These are phyloP conservation scores for Styphnolobium japonicum DNA, from an alignment of 306 rosid genomes.

Conservation along the genomic window DNA sequence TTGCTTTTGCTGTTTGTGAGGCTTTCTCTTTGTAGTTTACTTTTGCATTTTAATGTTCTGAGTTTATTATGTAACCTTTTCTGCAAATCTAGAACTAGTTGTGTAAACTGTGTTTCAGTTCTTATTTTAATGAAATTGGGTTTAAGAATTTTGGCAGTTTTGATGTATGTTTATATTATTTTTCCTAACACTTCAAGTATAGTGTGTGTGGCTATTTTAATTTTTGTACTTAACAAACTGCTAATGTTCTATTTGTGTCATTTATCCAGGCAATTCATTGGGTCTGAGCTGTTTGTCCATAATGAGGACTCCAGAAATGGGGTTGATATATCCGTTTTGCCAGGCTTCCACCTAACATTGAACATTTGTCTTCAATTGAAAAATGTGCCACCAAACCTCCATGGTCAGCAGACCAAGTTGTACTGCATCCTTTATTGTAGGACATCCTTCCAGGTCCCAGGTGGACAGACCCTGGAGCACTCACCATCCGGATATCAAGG, in stretches of 20 bases:
- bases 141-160: background rate
- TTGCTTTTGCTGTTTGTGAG: background rate
- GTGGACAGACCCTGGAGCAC: background rate
- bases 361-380: constrained; percentile 60
- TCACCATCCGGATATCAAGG: constrained; percentile 16
- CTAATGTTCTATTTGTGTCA: constrained; percentile 7
- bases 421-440: constrained; percentile 56
- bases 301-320: constrained; percentile 23
- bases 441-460: constrained; percentile 22
- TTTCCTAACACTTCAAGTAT: background rate
- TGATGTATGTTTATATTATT: background rate
- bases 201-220: background rate
- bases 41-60: background rate
- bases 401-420: constrained; percentile 27
- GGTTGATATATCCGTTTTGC: constrained; percentile 26
- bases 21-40: background rate
- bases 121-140: background rate
- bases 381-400: constrained; percentile 33
- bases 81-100: background rate
- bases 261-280: constrained; percentile 51
- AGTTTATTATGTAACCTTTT: background rate
- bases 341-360: constrained; percentile 49
- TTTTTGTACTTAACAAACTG: background rate
- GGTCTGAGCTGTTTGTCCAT: constrained; percentile 49
- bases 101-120: background rate